Evolutionary conservation across 805 yeast species (phyloP).

Genomic region (Metschnikowia similis): DNA sequence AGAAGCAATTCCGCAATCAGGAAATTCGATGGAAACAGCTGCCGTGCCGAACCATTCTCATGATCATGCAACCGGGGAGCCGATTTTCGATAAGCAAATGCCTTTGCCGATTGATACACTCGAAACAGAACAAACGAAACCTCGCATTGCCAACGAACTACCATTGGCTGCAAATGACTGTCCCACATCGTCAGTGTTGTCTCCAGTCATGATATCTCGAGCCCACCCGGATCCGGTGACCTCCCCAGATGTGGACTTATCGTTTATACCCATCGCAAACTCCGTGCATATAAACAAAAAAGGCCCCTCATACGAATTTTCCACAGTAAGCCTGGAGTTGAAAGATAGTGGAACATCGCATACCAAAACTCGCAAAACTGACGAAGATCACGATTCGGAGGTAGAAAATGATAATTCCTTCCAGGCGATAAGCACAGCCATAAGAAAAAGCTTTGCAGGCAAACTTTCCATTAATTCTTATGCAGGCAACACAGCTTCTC

Average conservation of each 20-base stretch:
- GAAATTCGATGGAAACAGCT: not conserved
- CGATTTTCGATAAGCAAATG: not conserved
- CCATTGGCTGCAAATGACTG: not conserved
- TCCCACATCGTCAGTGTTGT: slow-evolving; percentile 1
- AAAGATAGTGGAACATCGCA: not conserved
- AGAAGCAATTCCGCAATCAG: not conserved
- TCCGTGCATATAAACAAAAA: slow-evolving; percentile 12
- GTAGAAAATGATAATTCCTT: slow-evolving; percentile 36
- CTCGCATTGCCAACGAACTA: not conserved
- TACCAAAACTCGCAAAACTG: not conserved
- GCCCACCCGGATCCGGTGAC: slow-evolving; percentile 8
- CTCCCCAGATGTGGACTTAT: slow-evolving; percentile 20
- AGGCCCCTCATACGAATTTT: not conserved
- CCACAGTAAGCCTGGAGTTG: not conserved
- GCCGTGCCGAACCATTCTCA: too few relatives aligned
- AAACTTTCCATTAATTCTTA: slow-evolving; percentile 17
- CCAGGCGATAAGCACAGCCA: slow-evolving; percentile 45
- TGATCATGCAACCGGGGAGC: not conserved
- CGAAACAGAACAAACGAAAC: not conserved
- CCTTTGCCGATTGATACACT: not conserved
- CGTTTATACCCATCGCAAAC: slow-evolving; percentile 21
- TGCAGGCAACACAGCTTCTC: not conserved
- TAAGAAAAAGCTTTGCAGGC: slow-evolving; percentile 42
- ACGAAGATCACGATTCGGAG: not conserved
- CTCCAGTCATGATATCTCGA: slow-evolving; percentile 3